Evolutionary conservation across 495 filamentous ascomycete genomes (phyloP), one percentile per base, ranked within the genome.

Genomic region (Aspergillus funiculosus): DNA sequence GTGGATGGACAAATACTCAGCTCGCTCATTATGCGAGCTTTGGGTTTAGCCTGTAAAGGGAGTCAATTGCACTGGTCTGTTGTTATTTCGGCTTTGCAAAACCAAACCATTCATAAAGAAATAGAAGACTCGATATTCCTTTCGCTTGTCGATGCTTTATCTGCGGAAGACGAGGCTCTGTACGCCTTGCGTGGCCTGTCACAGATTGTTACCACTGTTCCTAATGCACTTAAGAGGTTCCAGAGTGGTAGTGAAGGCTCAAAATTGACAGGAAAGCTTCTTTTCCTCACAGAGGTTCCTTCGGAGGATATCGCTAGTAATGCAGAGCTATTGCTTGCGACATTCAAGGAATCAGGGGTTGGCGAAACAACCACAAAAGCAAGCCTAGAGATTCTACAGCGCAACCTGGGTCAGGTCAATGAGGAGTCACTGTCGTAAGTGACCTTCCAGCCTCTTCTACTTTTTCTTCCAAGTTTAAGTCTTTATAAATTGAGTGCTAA

Each of bases 221-320:
- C 72, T 0, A 49, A 53, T 13, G 60, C 62, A 9, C 43, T 72
- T 6, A 51, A 54, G 9, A 56, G 54, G 5, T 75, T 77, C 30
- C 66, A 71, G 22, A 57, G 54, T 24, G 71, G 73, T 1, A 32
- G 58, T 7, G 42, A 74, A 48, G 80, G 79, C 11, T 72, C 75
- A 3, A 68, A 69, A 30, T 47, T 86, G 35, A 62, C 80, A 11
- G 74, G 70, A 19, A 74, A 69, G 31, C 53, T 87, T 6, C 58
- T 86, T 0, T 73, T 71, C 37, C 61, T 85, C 6, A 63, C 75
- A 14, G 79, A 85, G 39, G 77, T 75, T 7, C 42, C 71, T 5
- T 66, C 73, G 20, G 77, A 81, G 14, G 69, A 70, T n/a, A 52
- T 83, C 11, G 64, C 77, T 7, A 57, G 67, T 21, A 52, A 71